phyloP scores from a whole-genome alignment of 2,329 filamentous ascomycete species.

The Fusarium sp. region DNA sequence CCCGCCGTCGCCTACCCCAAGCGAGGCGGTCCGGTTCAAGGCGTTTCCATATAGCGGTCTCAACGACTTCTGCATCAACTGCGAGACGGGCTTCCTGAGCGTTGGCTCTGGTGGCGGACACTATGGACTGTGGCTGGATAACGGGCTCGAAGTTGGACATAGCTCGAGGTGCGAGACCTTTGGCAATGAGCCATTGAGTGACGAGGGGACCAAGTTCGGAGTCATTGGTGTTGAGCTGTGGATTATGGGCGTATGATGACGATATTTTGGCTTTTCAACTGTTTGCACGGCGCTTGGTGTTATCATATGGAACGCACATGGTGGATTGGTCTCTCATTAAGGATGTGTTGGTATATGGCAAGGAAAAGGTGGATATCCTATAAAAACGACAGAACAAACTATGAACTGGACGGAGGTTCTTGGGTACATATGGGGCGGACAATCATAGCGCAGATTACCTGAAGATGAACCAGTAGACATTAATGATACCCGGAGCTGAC shows the following conservation, averaged over 20 bases:
- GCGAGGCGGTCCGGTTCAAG: constrained; percentile 89
- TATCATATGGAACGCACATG: constrained; percentile 13
- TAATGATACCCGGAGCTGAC: constrained; percentile 45
- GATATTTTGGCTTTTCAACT: constrained; percentile 8
- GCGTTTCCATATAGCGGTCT: constrained; percentile 95
- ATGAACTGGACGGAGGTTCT: neutral
- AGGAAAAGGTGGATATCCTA: constrained; percentile 1
- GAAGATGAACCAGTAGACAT: constrained; percentile 28
- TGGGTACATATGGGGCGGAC: constrained; percentile 21
- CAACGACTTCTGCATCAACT: constrained; percentile 97
- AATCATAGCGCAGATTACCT: constrained; percentile 10
- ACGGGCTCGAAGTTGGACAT: constrained; percentile 82
- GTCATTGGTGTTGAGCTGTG: constrained; percentile 92
- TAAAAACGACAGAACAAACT: constrained; percentile 6
- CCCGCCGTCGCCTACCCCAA: constrained; percentile 57
- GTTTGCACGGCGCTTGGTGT: constrained; percentile 33
- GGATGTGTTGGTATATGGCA: neutral
- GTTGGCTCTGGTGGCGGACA: constrained; percentile 89
- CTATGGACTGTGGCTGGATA: constrained; percentile 94
- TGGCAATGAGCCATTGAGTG: constrained; percentile 91
- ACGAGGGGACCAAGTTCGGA: constrained; percentile 91
- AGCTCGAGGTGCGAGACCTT: constrained; percentile 89
- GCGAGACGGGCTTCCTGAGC: constrained; percentile 84
- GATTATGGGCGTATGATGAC: constrained; percentile 73
- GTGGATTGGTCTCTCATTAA: constrained; percentile 16